Evolutionary conservation across 1,139 yeast genomes (phyloP).

Genomic region (Wickerhamiella pararugosa): DNA sequence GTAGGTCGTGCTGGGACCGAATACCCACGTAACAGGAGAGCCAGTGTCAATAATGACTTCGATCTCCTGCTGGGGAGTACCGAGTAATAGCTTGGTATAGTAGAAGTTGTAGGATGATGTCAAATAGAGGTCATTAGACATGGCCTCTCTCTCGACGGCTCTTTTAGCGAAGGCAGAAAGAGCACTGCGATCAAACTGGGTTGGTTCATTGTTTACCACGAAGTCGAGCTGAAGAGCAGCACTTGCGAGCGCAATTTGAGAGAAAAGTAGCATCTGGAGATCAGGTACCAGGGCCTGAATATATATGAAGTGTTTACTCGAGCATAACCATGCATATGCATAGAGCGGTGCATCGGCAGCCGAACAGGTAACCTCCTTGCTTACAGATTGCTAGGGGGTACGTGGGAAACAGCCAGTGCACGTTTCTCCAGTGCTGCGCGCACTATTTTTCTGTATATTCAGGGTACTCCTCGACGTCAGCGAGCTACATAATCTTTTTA

Average conservation of each 20-base stretch:
- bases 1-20: constrained; percentile 21
- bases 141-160: not conserved
- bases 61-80: constrained; percentile 83
- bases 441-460: no score
- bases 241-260: constrained; percentile 6
- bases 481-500: no score
- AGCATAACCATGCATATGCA: no score
- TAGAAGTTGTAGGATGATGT: constrained; percentile 27
- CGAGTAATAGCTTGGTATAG: constrained; percentile 70
- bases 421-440: no score
- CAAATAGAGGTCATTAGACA: constrained; percentile 9
- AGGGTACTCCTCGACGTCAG: no score
- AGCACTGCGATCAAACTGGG: constrained; percentile 1
- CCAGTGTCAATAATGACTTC: constrained; percentile 81
- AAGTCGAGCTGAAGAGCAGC: constrained; percentile 12
- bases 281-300: no score
- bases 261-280: not conserved
- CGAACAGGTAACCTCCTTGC: no score
- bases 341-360: no score
- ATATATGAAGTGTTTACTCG: no score
- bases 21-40: constrained; percentile 30
- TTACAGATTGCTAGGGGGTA: no score
- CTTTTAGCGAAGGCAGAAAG: not conserved
- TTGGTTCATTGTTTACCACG: constrained; percentile 9
- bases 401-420: no score